Conservation (phyloP, 2,329 filamentous ascomycete species). For the Curvularia lunata region DNA sequence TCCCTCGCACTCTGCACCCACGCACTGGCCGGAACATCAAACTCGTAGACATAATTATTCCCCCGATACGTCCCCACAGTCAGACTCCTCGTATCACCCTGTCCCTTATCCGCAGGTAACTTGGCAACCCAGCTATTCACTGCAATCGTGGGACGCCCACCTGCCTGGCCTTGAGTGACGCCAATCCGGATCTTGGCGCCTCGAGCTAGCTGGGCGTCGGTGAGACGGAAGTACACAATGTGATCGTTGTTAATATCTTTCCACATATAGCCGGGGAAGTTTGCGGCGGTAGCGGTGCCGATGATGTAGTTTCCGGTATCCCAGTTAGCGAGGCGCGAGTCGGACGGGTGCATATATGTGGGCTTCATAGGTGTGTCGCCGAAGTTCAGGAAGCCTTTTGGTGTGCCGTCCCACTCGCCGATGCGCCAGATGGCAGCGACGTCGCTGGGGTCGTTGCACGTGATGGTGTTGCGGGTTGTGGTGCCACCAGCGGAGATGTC, state of each 20-base stretch:
- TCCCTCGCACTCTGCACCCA: constrained; percentile 27
- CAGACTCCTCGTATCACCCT: constrained; percentile 28
- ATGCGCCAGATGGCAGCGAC: constrained; percentile 64
- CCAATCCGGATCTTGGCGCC: constrained; percentile 31
- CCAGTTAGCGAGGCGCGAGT: constrained; percentile 40
- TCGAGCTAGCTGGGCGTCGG: constrained; percentile 27
- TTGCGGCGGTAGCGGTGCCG: constrained; percentile 18
- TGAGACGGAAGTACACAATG: constrained; percentile 50
- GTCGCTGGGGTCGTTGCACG: constrained; percentile 54
- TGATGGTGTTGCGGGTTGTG: constrained; percentile 58
- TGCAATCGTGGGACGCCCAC: constrained; percentile 25
- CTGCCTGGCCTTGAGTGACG: constrained; percentile 28
- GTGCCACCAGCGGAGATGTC: constrained; percentile 57
- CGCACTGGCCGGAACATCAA: constrained; percentile 29
- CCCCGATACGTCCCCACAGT: constrained; percentile 35
- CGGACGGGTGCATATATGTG: constrained; percentile 53
- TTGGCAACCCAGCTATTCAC: constrained; percentile 28
- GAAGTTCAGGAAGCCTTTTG: constrained; percentile 63
- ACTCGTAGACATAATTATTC: constrained; percentile 34
- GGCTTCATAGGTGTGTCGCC: constrained; percentile 51
- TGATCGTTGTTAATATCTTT: constrained; percentile 53
- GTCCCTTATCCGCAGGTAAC: constrained; percentile 23
- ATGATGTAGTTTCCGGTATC: constrained; percentile 30
- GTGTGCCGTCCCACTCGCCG: constrained; percentile 67
- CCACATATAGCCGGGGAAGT: constrained; percentile 54